phyloP scores from a whole-genome alignment of 2,329 filamentous ascomycete genomes.

The Fusarium nurragi region DNA sequence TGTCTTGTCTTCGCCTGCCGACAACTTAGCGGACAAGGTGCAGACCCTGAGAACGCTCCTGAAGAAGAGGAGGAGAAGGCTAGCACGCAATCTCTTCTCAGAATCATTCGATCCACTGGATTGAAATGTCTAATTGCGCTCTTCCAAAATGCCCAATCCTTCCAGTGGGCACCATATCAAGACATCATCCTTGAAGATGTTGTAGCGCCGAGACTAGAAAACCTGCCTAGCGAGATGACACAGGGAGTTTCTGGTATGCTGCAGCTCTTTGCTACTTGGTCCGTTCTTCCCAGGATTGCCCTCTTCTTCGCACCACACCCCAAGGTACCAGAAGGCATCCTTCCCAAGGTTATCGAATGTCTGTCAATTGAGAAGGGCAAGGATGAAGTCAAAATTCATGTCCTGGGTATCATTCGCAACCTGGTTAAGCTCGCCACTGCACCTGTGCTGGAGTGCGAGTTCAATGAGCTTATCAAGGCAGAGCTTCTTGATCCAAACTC shows the following conservation, averaged over 20 bases:
- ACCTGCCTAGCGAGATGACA: slow-evolving; percentile 84
- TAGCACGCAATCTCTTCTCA: slow-evolving; percentile 67
- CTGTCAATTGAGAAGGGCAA: slow-evolving; percentile 78
- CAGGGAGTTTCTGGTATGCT: slow-evolving; percentile 88
- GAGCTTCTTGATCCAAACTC: slow-evolving; percentile 67
- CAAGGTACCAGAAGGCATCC: slow-evolving; percentile 65
- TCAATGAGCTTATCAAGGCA: slow-evolving; percentile 64
- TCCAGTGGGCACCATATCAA: slow-evolving; percentile 78
- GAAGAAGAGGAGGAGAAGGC: slow-evolving; percentile 56
- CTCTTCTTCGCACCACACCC: slow-evolving; percentile 67
- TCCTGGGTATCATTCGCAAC: slow-evolving; percentile 78
- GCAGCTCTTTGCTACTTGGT: slow-evolving; percentile 84
- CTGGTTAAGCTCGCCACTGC: slow-evolving; percentile 69
- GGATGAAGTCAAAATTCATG: slow-evolving; percentile 85
- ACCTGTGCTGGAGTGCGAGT: slow-evolving; percentile 64
- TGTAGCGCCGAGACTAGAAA: slow-evolving; percentile 78
- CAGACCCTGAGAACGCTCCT: slow-evolving; percentile 49
- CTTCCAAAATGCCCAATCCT: slow-evolving; percentile 76
- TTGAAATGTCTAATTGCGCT: slow-evolving; percentile 84
- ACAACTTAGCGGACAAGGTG: slow-evolving; percentile 58
- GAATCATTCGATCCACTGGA: slow-evolving; percentile 74
- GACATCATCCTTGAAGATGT: slow-evolving; percentile 77
- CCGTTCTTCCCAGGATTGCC: slow-evolving; percentile 71
- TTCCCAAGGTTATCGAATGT: slow-evolving; percentile 77
- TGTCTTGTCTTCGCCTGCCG: slow-evolving; percentile 78